A percentile compares a stretch with the other conserved stretches of the same genome.
These are phyloP conservation scores for Chaetomium globosum DNA, from an alignment of 2,329 filamentous ascomycete species.

Conservation along the genomic window DNA sequence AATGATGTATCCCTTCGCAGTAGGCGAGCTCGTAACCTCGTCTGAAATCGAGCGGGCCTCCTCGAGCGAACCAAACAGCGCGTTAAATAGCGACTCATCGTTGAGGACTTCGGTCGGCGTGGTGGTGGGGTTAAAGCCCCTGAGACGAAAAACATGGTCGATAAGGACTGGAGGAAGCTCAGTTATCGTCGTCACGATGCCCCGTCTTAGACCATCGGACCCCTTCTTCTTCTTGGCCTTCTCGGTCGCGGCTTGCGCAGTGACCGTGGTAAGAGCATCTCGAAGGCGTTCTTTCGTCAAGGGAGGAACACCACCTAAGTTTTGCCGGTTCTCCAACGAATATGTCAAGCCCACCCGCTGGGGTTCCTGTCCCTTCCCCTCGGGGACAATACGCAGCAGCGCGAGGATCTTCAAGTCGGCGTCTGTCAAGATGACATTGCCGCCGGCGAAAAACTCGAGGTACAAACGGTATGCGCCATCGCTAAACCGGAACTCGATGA, in stretches of 20 bases:
- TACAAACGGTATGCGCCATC: conserved; percentile 87
- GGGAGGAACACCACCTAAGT: conserved; percentile 73
- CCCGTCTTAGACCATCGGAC: conserved; percentile 75
- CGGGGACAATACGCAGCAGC: conserved; percentile 76
- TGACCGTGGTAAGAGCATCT: conserved; percentile 64
- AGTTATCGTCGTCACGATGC: conserved; percentile 79
- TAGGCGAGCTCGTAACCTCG: conserved; percentile 66
- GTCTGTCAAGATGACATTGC: conserved; percentile 93
- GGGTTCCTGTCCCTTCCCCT: conserved; percentile 81
- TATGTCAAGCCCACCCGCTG: conserved; percentile 78
- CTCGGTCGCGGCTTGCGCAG: conserved; percentile 56
- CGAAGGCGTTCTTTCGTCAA: conserved; percentile 74
- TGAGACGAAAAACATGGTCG: conserved; percentile 77
- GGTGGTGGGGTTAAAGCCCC: conserved; percentile 67
- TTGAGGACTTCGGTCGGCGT: conserved; percentile 71
- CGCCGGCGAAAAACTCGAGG: conserved; percentile 93
- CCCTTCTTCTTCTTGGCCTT: conserved; percentile 73
- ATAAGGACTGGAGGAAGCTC: conserved; percentile 87
- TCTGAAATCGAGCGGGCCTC: conserved; percentile 71
- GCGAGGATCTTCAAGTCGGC: conserved; percentile 78
- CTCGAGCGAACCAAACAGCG: conserved; percentile 68
- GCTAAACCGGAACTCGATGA: conserved; percentile 90
- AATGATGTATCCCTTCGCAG: conserved; percentile 82
- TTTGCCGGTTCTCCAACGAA: conserved; percentile 78
- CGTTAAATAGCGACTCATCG: conserved; percentile 64